Conservation (phyloP, 2,329 filamentous ascomycete genomes). For the Calonectria honghensis region DNA sequence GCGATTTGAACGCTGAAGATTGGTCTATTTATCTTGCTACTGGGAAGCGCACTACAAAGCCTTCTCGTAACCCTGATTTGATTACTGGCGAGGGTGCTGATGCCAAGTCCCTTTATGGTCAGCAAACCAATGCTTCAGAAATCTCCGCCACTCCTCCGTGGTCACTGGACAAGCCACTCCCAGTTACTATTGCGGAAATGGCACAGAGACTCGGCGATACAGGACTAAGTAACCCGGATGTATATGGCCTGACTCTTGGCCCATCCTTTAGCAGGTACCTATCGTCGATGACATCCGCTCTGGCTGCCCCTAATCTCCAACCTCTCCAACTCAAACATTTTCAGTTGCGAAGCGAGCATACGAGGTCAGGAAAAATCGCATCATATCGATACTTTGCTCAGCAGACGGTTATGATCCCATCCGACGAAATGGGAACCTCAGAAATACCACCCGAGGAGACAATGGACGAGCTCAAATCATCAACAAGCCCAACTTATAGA, state of each 20-base stretch:
- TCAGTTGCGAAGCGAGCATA: slow-evolving; percentile 61
- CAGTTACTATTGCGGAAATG: slow-evolving; percentile 56
- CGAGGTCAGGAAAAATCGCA: slow-evolving; percentile 60
- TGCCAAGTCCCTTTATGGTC: slow-evolving; percentile 48
- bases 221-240: slow-evolving; percentile 61
- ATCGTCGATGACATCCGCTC: slow-evolving; percentile 60
- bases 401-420: not conserved
- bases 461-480: not conserved
- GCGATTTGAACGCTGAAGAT: slow-evolving; percentile 74
- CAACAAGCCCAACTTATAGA: slow-evolving; percentile 41
- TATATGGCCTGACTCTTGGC: slow-evolving; percentile 61
- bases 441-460: not conserved
- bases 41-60: slow-evolving; percentile 61
- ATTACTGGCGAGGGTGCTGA: slow-evolving; percentile 51
- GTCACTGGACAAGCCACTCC: slow-evolving; percentile 60
- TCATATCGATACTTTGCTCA: slow-evolving; percentile 59
- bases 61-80: slow-evolving; percentile 51
- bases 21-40: slow-evolving; percentile 74
- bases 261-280: slow-evolving; percentile 61
- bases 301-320: slow-evolving; percentile 58
- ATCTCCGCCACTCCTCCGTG: slow-evolving; percentile 57
- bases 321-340: slow-evolving; percentile 58
- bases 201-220: slow-evolving; percentile 54
- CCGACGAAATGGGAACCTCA: not conserved
- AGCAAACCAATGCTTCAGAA: slow-evolving; percentile 51